These are phyloP conservation scores for Penicillium lagena DNA, from an alignment of 495 filamentous ascomycete species.

Conservation along the genomic window DNA sequence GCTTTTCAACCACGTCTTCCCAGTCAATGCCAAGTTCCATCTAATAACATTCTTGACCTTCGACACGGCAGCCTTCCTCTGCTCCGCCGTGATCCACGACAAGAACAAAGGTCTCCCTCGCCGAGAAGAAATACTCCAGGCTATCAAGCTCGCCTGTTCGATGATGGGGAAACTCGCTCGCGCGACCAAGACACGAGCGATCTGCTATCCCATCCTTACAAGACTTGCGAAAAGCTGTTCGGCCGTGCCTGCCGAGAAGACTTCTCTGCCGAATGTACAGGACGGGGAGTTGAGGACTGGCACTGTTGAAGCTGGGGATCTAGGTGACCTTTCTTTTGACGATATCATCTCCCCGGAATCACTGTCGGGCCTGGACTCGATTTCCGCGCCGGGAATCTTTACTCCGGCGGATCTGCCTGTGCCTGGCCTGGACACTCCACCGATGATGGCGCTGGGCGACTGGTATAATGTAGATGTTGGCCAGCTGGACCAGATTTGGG, in stretches of 20 bases:
- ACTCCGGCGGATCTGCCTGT: conserved; percentile 1
- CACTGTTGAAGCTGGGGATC: background rate
- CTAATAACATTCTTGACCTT: conserved; percentile 48
- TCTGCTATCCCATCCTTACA: conserved; percentile 14
- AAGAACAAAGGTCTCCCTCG: conserved; percentile 30
- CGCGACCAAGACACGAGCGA: conserved; percentile 22
- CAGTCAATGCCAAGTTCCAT: conserved; percentile 43
- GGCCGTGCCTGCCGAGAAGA: conserved; percentile 1
- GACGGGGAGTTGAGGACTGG: background rate
- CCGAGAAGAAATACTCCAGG: conserved; percentile 31
- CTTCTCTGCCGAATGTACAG: background rate
- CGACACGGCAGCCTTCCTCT: conserved; percentile 42
- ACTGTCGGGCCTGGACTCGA: background rate
- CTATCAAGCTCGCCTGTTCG: conserved; percentile 26
- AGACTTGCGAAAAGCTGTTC: conserved; percentile 12
- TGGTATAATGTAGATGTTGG: conserved; percentile 17
- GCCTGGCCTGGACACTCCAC: conserved; percentile 4
- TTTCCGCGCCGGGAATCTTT: conserved; percentile 2
- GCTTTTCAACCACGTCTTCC: conserved; percentile 35
- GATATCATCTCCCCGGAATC: conserved; percentile 3
- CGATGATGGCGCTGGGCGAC: conserved; percentile 8
- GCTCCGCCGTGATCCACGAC: conserved; percentile 46
- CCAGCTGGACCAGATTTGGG: conserved; percentile 22
- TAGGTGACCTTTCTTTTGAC: background rate
- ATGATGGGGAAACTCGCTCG: conserved; percentile 33